Evolutionary conservation across 2,329 filamentous ascomycete genomes (phyloP).

Genomic region (Xylaria polymorpha): DNA sequence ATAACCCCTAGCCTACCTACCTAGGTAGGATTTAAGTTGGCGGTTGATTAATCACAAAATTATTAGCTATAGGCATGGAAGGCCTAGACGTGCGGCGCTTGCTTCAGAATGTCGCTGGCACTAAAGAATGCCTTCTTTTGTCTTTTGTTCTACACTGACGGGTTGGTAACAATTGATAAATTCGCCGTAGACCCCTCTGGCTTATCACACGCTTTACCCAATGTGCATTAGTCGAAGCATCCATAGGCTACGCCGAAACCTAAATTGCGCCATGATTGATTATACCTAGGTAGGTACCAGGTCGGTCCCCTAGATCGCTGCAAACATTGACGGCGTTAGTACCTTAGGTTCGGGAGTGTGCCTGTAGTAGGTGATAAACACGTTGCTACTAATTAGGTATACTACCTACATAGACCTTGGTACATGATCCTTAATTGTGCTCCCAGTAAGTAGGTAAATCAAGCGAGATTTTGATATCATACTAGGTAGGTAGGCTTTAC

Average conservation of each 20-base stretch:
- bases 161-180: no score
- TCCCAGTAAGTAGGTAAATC: background rate
- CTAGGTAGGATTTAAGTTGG: no score
- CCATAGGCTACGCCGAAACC: slow-evolving; percentile 1
- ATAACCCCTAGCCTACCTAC: background rate
- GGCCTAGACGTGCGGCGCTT: background rate
- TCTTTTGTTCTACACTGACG: no score
- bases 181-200: background rate
- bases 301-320: background rate
- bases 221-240: background rate
- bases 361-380: background rate
- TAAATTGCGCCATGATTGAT: slow-evolving; percentile 1
- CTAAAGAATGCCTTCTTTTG: no score
- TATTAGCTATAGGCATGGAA: no score
- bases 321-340: no score
- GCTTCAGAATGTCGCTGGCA: background rate
- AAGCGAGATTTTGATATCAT: background rate
- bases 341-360: no score
- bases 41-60: no score
- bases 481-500: background rate
- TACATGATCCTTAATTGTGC: background rate
- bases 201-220: background rate
- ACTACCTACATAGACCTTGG: background rate
- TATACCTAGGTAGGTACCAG: no score
- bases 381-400: background rate